phyloP scores from a whole-genome alignment of 2,329 filamentous ascomycete genomes.

The Talaromyces amestolkiae region DNA sequence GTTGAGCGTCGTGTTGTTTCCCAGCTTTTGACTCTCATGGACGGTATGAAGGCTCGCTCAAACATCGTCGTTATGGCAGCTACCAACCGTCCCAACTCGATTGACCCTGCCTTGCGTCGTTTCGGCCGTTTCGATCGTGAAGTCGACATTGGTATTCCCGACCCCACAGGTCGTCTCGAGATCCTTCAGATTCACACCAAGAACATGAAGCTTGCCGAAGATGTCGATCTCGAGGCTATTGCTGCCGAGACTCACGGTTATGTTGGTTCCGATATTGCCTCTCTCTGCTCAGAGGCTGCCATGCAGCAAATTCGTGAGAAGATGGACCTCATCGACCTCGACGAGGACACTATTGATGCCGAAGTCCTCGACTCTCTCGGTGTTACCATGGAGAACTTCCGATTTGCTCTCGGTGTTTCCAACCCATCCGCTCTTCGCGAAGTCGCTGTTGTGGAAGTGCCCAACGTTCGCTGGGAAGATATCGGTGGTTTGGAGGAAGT shows the following conservation, averaged over 20 bases:
- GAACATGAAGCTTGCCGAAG: conserved; percentile 99
- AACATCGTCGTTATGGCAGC: conserved; percentile 99
- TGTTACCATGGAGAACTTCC: conserved; percentile 99
- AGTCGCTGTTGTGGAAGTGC: conserved; percentile 97
- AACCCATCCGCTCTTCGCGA: conserved; percentile 98
- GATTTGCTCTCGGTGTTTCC: conserved; percentile 93
- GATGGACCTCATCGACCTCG: conserved; percentile 99
- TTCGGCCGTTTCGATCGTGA: conserved; percentile 97
- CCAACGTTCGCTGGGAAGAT: conserved; percentile 99
- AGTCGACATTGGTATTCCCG: conserved; percentile 95
- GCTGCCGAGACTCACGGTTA: conserved; percentile 98
- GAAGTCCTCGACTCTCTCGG: conserved; percentile 97
- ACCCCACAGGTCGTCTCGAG: conserved; percentile 96
- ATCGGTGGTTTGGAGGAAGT: conserved; percentile 97
- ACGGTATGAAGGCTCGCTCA: conserved; percentile 99
- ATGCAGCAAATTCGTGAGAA: conserved; percentile 99
- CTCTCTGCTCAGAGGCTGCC: conserved; percentile 95
- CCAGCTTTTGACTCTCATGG: conserved; percentile 98
- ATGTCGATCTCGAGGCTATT: conserved; percentile 95
- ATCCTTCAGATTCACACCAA: conserved; percentile 99
- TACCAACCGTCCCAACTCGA: conserved; percentile 97
- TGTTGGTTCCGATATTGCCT: conserved; percentile 96
- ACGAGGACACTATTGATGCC: conserved; percentile 98
- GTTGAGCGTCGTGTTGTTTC: conserved; percentile 99
- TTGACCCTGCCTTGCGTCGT: conserved; percentile 96